Evolutionary conservation across 495 filamentous ascomycete genomes (phyloP).

Genomic region (Daldinia childiae): DNA sequence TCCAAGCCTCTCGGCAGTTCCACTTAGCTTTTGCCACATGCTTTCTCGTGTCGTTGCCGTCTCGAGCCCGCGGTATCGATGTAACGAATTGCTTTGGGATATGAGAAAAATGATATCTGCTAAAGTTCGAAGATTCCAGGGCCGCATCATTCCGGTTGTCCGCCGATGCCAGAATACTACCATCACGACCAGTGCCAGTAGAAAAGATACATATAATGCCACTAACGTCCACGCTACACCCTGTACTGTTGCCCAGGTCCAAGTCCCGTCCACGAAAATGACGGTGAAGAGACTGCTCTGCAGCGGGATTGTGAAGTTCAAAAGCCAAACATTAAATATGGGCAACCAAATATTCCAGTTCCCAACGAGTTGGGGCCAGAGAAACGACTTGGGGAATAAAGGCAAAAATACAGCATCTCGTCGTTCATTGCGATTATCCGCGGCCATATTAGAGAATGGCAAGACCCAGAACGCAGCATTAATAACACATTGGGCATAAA

Average conservation of each 20-base stretch:
- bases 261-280: slow-evolving; percentile 56
- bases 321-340: slow-evolving; percentile 56
- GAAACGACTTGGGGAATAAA: slow-evolving; percentile 61
- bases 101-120: slow-evolving; percentile 80
- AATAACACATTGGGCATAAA: slow-evolving; percentile 80
- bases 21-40: slow-evolving; percentile 58
- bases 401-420: slow-evolving; percentile 62
- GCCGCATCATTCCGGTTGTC: slow-evolving; percentile 71
- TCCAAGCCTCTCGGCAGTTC: slow-evolving; percentile 72
- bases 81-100: slow-evolving; percentile 78
- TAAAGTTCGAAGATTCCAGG: slow-evolving; percentile 82
- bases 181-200: slow-evolving; percentile 64
- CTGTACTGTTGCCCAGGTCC: slow-evolving; percentile 82
- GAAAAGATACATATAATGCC: slow-evolving; percentile 73
- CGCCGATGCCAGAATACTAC: slow-evolving; percentile 61
- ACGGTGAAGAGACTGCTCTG: slow-evolving; percentile 60
- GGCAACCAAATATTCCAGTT: slow-evolving; percentile 58
- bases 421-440: slow-evolving; percentile 58
- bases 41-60: slow-evolving; percentile 63
- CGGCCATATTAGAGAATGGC: slow-evolving; percentile 80
- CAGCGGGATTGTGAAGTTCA: slow-evolving; percentile 57
- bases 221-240: slow-evolving; percentile 81
- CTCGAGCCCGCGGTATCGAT: slow-evolving; percentile 67
- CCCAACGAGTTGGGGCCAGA: slow-evolving; percentile 57
- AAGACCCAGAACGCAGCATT: slow-evolving; percentile 77